Percentiles rank a stretch among this genome's conserved stretches.
These are phyloP conservation scores for Pelargonium nanum DNA, from an alignment of 345 rosid genomes.

Conservation along the genomic window DNA sequence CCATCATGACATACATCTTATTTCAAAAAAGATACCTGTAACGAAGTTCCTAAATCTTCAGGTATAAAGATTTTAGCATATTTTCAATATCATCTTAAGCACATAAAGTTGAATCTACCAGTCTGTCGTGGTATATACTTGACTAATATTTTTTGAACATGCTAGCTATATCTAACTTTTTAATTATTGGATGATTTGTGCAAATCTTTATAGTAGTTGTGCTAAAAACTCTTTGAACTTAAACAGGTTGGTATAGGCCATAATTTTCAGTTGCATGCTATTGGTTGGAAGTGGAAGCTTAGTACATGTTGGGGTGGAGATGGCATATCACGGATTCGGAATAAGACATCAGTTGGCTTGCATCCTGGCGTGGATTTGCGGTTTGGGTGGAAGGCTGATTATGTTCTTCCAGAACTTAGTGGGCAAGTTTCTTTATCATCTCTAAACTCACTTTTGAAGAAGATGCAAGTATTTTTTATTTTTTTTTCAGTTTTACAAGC, in stretches of 20 bases:
- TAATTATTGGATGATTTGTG: slow-evolving; percentile 3
- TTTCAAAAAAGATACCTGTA: slow-evolving; percentile 77
- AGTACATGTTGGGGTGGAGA: slow-evolving; percentile 82
- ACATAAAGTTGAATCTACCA: no score
- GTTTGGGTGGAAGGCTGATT: slow-evolving; percentile 89
- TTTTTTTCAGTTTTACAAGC: neutral
- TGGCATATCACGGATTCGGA: slow-evolving; percentile 63
- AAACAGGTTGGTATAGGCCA: slow-evolving; percentile 73
- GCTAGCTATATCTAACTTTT: neutral
- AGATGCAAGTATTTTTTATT: slow-evolving; percentile 2
- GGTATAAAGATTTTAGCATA: slow-evolving; percentile 28
- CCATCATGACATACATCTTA: slow-evolving; percentile 53
- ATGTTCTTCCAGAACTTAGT: slow-evolving; percentile 69
- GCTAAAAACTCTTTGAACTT: neutral
- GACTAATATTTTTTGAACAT: neutral
- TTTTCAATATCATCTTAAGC: neutral
- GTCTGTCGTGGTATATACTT: no score
- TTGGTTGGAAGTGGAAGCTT: slow-evolving; percentile 89
- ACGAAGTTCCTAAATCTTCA: slow-evolving; percentile 74
- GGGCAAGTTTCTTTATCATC: slow-evolving; percentile 45
- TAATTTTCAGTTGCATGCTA: slow-evolving; percentile 64
- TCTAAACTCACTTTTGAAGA: neutral
- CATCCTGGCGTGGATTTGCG: slow-evolving; percentile 79
- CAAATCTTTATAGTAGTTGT: slow-evolving; percentile 7
- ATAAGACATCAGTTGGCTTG: slow-evolving; percentile 69